Conservation (phyloP, 2,329 filamentous ascomycete genomes). For the Ciborinia camelliae region DNA sequence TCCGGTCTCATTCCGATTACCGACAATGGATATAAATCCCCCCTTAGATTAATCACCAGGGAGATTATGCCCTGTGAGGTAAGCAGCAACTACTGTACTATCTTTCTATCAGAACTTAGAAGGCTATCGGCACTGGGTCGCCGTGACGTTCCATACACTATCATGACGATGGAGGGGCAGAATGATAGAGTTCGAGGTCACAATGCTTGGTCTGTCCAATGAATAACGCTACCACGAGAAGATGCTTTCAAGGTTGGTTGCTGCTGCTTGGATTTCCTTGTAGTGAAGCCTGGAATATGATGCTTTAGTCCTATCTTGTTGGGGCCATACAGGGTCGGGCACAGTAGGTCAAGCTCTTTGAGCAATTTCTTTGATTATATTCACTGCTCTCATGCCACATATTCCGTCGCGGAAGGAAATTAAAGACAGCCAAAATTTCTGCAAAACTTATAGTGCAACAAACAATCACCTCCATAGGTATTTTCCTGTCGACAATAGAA, state of each 20-base stretch:
- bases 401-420: not conserved
- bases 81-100: not conserved
- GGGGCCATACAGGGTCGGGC: not conserved
- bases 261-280: conserved; percentile 2
- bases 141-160: conserved; percentile 19
- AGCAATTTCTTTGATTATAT: conserved; percentile 20
- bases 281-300: not conserved
- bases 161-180: conserved; percentile 10
- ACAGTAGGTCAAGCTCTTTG: conserved; percentile 11
- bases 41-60: not conserved
- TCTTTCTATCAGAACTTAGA: not conserved
- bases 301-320: conserved; percentile 1
- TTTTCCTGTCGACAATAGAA: not conserved
- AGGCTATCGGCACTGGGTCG: conserved; percentile 1
- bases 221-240: not conserved
- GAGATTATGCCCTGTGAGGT: conserved; percentile 4
- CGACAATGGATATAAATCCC: not conserved
- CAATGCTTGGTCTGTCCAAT: conserved; percentile 9
- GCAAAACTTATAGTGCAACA: not conserved
- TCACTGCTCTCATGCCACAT: conserved; percentile 7
- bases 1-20: not conserved
- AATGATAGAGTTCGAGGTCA: not conserved
- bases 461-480: not conserved
- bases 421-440: not conserved
- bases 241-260: conserved; percentile 2